A percentile compares a stretch with the other conserved stretches of the same genome.
phyloP scores from a whole-genome alignment of 1,139 yeast species.

The Candida sp. region DNA sequence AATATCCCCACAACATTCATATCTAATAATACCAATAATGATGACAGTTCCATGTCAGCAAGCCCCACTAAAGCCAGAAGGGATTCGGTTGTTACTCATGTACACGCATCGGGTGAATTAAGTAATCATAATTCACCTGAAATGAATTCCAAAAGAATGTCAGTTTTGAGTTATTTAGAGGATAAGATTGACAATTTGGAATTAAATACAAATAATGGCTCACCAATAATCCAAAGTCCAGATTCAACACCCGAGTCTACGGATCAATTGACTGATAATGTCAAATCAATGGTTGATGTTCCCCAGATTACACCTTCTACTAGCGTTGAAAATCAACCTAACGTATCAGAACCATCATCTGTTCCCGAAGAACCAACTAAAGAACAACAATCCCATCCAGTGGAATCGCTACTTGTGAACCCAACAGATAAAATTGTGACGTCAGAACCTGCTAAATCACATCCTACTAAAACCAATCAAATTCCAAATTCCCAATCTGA shows the following conservation, averaged over 20 bases:
- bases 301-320: conserved; percentile 31
- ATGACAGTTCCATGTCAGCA: background rate
- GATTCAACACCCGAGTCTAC: background rate
- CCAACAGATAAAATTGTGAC: conserved; percentile 8
- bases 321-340: conserved; percentile 17
- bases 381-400: background rate
- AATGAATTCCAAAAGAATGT: conserved; percentile 33
- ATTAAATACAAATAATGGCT: conserved; percentile 17
- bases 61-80: conserved; percentile 21
- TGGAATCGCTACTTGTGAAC: background rate
- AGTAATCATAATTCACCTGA: conserved; percentile 26
- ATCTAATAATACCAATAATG: background rate
- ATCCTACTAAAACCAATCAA: background rate
- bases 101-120: conserved; percentile 47
- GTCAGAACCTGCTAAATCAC: conserved; percentile 2
- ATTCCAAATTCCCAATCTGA: background rate
- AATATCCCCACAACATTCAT: background rate
- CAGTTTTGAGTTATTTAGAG: conserved; percentile 44
- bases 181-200: conserved; percentile 46
- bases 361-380: background rate
- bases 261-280: background rate
- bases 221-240: background rate
- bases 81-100: conserved; percentile 43
- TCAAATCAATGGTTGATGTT: conserved; percentile 11
- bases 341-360: background rate